Conservation (phyloP, 2,329 filamentous ascomycete species). For the Dactylellina haptotyla region DNA sequence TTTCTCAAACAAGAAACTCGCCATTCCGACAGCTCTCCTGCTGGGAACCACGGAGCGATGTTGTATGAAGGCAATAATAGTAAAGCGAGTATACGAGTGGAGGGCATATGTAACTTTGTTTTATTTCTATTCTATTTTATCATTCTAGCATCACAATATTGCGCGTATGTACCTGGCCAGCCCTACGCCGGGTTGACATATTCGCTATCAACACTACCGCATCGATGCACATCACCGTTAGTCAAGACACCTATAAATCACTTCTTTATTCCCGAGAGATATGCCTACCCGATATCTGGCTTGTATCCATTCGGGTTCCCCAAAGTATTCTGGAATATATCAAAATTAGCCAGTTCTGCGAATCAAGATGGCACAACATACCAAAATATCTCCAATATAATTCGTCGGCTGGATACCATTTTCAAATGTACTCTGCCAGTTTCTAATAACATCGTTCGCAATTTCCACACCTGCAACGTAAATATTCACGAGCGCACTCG, state of each 20-base stretch:
- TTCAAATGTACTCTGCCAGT: conserved; percentile 71
- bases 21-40: too few relatives aligned
- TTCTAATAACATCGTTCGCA: conserved; percentile 70
- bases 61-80: too few relatives aligned
- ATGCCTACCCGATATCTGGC: conserved; percentile 22
- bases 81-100: too few relatives aligned
- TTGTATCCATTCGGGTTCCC: conserved; percentile 7
- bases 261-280: background rate
- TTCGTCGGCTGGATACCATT: conserved; percentile 70
- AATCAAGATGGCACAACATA: background rate
- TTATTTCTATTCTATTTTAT: background rate
- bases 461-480: conserved; percentile 74
- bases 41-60: too few relatives aligned
- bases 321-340: conserved; percentile 3
- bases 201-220: conserved; percentile 14
- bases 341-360: background rate
- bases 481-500: conserved; percentile 72
- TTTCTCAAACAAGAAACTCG: too few relatives aligned
- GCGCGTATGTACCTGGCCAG: too few relatives aligned
- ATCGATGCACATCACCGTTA: background rate
- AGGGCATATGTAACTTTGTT: too few relatives aligned
- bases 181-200: conserved; percentile 1
- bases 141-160: background rate
- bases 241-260: background rate
- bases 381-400: conserved; percentile 76